A percentile compares a stretch with the other conserved stretches of the same genome.
phyloP scores from a whole-genome alignment of 768 basidiomycete genomes.

The Psilocybe subaeruginosa region DNA sequence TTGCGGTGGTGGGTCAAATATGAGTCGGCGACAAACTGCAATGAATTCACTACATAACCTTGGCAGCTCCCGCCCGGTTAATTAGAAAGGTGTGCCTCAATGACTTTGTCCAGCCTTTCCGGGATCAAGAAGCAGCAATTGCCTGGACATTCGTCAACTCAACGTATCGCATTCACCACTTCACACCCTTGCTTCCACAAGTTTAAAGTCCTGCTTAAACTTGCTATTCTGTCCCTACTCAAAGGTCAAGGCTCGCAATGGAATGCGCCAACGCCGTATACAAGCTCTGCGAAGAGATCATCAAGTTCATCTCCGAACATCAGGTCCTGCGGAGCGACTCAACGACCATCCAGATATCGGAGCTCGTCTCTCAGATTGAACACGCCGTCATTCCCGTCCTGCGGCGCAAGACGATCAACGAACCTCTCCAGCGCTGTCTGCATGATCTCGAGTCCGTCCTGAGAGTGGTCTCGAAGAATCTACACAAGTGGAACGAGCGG shows the following conservation, averaged over 20 bases:
- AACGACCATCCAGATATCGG: neutral
- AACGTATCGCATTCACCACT: neutral
- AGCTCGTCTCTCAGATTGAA: conserved; percentile 2
- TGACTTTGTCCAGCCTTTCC: neutral
- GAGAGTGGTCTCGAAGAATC: neutral
- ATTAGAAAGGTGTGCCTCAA: neutral
- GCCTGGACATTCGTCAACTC: no score
- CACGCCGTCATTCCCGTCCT: conserved; percentile 1
- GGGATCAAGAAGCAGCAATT: neutral
- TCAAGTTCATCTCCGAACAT: conserved; percentile 2
- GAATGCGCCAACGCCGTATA: neutral
- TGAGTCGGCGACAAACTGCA: neutral
- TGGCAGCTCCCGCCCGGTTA: neutral
- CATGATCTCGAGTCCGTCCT: neutral
- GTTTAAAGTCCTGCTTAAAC: no score
- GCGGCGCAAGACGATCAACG: conserved; percentile 1
- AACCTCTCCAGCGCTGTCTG: neutral
- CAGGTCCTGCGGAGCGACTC: neutral
- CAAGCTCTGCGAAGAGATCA: neutral
- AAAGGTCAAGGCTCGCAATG: neutral
- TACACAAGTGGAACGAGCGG: conserved; percentile 4
- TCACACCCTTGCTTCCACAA: no score
- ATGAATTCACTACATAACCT: neutral
- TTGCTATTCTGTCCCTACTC: no score
- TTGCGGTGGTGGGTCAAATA: neutral